Conservation (phyloP, 2,329 filamentous ascomycete species). For the Diaporthe helianthi region DNA sequence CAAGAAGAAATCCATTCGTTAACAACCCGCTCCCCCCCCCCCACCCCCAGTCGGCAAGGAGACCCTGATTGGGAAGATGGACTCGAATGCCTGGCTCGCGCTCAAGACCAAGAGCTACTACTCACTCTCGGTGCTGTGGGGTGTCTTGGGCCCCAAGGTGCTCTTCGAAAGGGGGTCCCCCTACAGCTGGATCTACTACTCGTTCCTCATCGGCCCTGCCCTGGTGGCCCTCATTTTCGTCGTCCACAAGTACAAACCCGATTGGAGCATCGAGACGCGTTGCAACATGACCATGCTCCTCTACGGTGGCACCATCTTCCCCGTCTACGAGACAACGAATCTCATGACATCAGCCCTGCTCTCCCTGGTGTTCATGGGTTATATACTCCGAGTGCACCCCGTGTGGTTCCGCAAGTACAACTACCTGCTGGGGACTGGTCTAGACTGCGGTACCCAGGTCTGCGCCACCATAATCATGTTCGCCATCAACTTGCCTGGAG, state of each 20-base stretch:
- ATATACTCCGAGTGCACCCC: constrained; percentile 40
- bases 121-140: constrained; percentile 45
- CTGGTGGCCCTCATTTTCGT: constrained; percentile 38
- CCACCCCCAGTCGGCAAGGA: constrained; percentile 35
- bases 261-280: constrained; percentile 41
- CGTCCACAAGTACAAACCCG: constrained; percentile 40
- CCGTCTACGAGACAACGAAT: constrained; percentile 42
- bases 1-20: background rate
- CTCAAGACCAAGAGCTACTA: constrained; percentile 43
- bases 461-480: constrained; percentile 42
- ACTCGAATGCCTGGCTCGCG: constrained; percentile 41
- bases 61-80: constrained; percentile 37
- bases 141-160: constrained; percentile 44
- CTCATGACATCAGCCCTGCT: constrained; percentile 40
- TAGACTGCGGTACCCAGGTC: constrained; percentile 45
- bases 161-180: constrained; percentile 39
- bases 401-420: constrained; percentile 53
- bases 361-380: constrained; percentile 43
- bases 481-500: constrained; percentile 40
- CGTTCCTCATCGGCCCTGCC: constrained; percentile 41
- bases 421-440: constrained; percentile 49
- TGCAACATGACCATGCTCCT: constrained; percentile 42
- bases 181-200: constrained; percentile 43
- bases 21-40: too few relatives aligned
- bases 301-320: constrained; percentile 39